Base-by-base conservation (phyloP, 2,329 filamentous ascomycete genomes). In the Colletotrichum tofieldiae region DNA sequence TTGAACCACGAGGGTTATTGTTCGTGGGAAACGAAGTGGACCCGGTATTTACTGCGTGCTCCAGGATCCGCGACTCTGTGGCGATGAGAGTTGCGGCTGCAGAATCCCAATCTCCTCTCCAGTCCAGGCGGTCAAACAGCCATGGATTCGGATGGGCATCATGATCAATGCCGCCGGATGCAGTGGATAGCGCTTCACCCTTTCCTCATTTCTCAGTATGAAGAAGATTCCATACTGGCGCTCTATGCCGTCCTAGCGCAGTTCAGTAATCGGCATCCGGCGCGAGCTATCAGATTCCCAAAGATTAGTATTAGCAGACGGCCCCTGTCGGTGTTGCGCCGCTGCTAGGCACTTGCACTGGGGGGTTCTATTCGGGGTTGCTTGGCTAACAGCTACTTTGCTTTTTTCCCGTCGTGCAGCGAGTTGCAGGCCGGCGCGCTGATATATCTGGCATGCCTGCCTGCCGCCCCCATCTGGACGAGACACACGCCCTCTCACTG, bases 191-290 rank as follows among this genome's bases (percentile, higher is more conserved):
- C 16, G 16, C 18, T 20, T 20, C 26, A 43, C 14, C 59, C 20
- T 37, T n/a, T 32, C 5, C 60, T 71, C 56, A 63, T 26, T 68
- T 63, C 16, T 37, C n/a, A 20, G 14, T 23, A 45, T 20, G 29
- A 41, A 9, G n/a, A 55, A 47, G n/a, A 37, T 61, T 35, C 41
- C 55, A 60, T 61, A 39, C n/a, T 58, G 16, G 35, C 39, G 35
- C 35, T 20, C 39, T 32, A 45, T 23, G 59, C 29, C n/a, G 59
- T n/a, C 51, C 37, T 68, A 58, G 65, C 52, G 58, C 45, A 2
- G 69, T 68, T 68, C 35, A 71, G 43, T 71, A 71, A 71, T 68
- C 65, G 64, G 65, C 58, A 58, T 68, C 68, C 58, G 52, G 37
- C 14, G 37, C 14, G 54, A 60, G 69, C 69, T 63, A 58, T 71